These are phyloP conservation scores for Phytophthora palmivora DNA, from an alignment of 352 stramenopile species.

Conservation along the genomic window DNA sequence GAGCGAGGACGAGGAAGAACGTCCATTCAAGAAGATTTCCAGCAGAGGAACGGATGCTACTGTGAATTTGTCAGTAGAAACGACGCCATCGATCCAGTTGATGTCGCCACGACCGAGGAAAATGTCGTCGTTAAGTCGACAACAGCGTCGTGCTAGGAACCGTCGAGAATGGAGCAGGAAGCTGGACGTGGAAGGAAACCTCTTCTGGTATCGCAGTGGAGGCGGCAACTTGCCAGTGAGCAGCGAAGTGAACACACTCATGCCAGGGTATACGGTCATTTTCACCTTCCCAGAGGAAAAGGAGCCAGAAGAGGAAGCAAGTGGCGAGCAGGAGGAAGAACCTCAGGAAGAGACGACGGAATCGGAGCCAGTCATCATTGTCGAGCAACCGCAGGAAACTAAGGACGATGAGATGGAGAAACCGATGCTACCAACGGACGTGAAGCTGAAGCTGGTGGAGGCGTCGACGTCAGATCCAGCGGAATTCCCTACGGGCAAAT, in stretches of 20 bases:
- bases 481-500: constrained; percentile 45
- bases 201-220: constrained; percentile 66
- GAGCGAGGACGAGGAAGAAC: constrained; percentile 23
- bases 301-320: constrained; percentile 21
- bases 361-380: constrained; percentile 16
- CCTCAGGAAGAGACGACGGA: constrained; percentile 11
- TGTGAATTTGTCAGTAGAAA: constrained; percentile 16
- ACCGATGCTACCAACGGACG: constrained; percentile 19
- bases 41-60: constrained; percentile 9
- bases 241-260: constrained; percentile 15
- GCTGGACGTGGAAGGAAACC: constrained; percentile 61
- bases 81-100: constrained; percentile 3
- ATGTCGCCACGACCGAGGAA: constrained; percentile 34
- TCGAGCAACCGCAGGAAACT: constrained; percentile 21
- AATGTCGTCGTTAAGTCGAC: constrained; percentile 45
- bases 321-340: constrained; percentile 3
- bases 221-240: constrained; percentile 22
- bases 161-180: constrained; percentile 75
- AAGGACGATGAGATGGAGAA: constrained; percentile 30
- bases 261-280: constrained; percentile 38
- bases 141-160: constrained; percentile 49
- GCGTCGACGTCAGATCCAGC: constrained; percentile 27
- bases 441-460: constrained; percentile 43
- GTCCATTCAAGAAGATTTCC: constrained; percentile 10
- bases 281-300: constrained; percentile 41